Evolutionary conservation across 2,329 filamentous ascomycete genomes (phyloP), one percentile per base, ranked within the genome.

Genomic region (Ophiostoma quercus): DNA sequence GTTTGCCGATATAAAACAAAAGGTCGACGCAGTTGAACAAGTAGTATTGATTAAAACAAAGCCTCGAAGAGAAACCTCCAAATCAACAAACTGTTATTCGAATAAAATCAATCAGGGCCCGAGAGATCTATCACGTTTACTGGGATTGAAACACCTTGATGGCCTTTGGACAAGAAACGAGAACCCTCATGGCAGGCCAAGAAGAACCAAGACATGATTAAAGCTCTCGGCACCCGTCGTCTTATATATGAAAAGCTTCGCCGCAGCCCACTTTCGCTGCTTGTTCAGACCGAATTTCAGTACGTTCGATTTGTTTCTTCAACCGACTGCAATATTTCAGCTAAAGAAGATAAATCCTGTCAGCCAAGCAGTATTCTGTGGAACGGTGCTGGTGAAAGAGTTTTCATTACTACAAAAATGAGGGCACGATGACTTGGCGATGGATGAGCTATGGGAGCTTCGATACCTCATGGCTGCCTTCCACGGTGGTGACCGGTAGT

Each of bases 171-270:
- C 51, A 29, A 25, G 22, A 57, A 54, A 57, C 7, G 51, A 57
- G 51, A 57, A 57, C 51, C 51, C 51, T 57, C 51, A 57, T 57
- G 51, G 51, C 51, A 29, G n/a, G 51, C 51, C 51, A 57, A 57
- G 51, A 57, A 25, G n/a, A 57, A 25, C 51, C 22, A 57, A 57
- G 51, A 57, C 51, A 25, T 3, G 51, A 57, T 57, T 57, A 57
- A 57, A 57, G 51, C 51, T 57, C 51, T 57, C n/a, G 51, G 51
- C 51, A 5, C 2, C 51, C 11, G 22, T 29, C 51, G 51, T 57
- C 22, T 29, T 25, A 57, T 22, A 29, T 25, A 25, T 57, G 51
- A 57, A 57, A 57, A 57, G 51, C 51, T 57, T 57, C 51, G 51
- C 51, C 22, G n/a, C 51, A 29, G 51, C n/a, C 51, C 22, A 57